phyloP scores from a whole-genome alignment of 768 basidiomycete species.

The Kwoniella heveanensis region DNA sequence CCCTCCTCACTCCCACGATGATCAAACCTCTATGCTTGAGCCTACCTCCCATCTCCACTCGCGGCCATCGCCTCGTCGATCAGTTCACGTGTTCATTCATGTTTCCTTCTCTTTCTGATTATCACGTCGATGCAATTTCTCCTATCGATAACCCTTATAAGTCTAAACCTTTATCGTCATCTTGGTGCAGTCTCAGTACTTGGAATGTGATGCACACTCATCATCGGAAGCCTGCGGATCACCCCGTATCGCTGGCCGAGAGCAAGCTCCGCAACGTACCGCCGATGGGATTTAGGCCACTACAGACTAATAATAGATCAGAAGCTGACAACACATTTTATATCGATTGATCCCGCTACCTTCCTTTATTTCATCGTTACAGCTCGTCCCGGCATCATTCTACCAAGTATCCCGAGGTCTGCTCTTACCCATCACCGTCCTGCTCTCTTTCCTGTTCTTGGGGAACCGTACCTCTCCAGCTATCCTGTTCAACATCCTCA shows the following conservation, averaged over 20 bases:
- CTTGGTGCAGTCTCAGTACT: too few relatives aligned
- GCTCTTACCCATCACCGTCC: constrained; percentile 19
- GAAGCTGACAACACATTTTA: too few relatives aligned
- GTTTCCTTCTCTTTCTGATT: neutral
- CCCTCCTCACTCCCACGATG: too few relatives aligned
- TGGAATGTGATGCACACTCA: too few relatives aligned
- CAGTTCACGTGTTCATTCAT: neutral
- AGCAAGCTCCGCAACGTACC: neutral
- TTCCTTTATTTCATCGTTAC: neutral
- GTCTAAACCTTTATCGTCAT: neutral
- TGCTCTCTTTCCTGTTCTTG: constrained; percentile 12
- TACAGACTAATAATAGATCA: neutral
- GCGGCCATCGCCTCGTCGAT: too few relatives aligned
- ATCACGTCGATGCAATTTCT: neutral
- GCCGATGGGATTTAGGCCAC: neutral
- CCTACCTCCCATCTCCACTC: too few relatives aligned
- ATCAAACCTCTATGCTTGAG: too few relatives aligned
- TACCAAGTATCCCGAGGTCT: constrained; percentile 64
- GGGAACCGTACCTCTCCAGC: neutral
- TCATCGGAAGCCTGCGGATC: too few relatives aligned
- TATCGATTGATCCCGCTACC: neutral
- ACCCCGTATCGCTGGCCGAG: too few relatives aligned
- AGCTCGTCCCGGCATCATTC: constrained; percentile 70
- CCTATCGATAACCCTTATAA: neutral
- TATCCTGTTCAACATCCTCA: constrained; percentile 2